Base-by-base conservation (phyloP, 169 alveolate genomes). In the Eimeria mitis region DNA sequence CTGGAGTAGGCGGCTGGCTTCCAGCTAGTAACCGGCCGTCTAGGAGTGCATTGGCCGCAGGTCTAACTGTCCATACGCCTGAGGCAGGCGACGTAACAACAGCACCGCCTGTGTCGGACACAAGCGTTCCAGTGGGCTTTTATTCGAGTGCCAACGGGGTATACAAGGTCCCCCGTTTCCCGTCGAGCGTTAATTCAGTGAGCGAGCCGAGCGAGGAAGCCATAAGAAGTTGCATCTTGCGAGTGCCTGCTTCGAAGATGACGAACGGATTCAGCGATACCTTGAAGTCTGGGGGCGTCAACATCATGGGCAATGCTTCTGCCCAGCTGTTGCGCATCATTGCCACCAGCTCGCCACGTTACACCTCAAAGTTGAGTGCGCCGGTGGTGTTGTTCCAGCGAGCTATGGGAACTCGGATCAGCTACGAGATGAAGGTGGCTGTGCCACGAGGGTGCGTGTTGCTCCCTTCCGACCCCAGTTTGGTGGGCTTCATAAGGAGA, bases 271-370 rank as follows among this genome's bases (percentile, higher is more conserved):
- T 84, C 70, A 84, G 91, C 61, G 91, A 84, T 61, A 84, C 59
- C 47, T 61, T 84, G 54, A 84, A 84, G 47, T 59, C 59, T 0
- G 91, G 91, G 59, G 78, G 91, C 59, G 91, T 84, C 40, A 28
- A 84, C 56, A 42, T 84, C 4, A 40, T 6, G 40, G 91, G 91
- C 40, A 84, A 44, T 42, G 54, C 79, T 16, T 5, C 2, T 37
- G 2, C 37, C 44, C 91, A 84, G 61, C 40, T 84, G 61, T 63
- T 84, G 56, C 91, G 78, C 2, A n/a, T 84, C 31, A 28, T 84
- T 25, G 75, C 79, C 61, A 84, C 91, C 91, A 84, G 79, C 76
- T 56, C 91, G 6, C 91, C 91, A 11, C 91, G 91, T 52, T 84
- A 59, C 47, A 84, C 78, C 49, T 84, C 91, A 11, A 84, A 84